Conservation (phyloP, 2,329 filamentous ascomycete species). For the Ophiostoma fasciatum region DNA sequence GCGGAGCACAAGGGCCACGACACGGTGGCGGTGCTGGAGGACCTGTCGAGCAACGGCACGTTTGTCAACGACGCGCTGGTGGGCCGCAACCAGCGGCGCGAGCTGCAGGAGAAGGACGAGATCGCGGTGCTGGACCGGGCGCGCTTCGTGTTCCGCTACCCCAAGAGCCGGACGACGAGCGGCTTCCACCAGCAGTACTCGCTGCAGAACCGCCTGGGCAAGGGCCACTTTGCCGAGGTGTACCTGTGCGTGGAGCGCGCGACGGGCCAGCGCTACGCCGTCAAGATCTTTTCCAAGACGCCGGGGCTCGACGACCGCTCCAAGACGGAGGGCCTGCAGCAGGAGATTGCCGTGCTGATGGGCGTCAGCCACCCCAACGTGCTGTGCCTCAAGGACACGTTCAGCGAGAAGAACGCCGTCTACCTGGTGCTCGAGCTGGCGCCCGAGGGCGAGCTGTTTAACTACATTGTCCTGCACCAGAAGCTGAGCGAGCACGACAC, state of each 20-base stretch:
- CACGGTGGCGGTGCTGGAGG: slow-evolving; percentile 64
- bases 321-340: slow-evolving; percentile 74
- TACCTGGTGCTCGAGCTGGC: slow-evolving; percentile 87
- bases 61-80: slow-evolving; percentile 88
- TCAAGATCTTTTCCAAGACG: slow-evolving; percentile 87
- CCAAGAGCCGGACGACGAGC: slow-evolving; percentile 56
- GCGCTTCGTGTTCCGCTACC: slow-evolving; percentile 85
- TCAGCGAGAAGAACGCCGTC: slow-evolving; percentile 78
- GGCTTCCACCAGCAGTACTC: slow-evolving; percentile 78
- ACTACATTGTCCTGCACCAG: slow-evolving; percentile 80
- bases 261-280: slow-evolving; percentile 70
- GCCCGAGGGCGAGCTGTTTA: slow-evolving; percentile 88
- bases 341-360: slow-evolving; percentile 95
- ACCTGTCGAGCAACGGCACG: slow-evolving; percentile 90
- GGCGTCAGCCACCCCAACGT: slow-evolving; percentile 91
- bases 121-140: slow-evolving; percentile 75
- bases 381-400: slow-evolving; percentile 86
- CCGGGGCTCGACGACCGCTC: slow-evolving; percentile 68
- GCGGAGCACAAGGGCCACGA: slow-evolving; percentile 23
- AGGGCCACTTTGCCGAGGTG: slow-evolving; percentile 90
- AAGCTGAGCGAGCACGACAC: slow-evolving; percentile 76
- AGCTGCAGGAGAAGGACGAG: slow-evolving; percentile 81
- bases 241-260: slow-evolving; percentile 80
- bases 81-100: slow-evolving; percentile 79
- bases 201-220: slow-evolving; percentile 71